Evolutionary conservation across 768 basidiomycete genomes (phyloP).

Genomic region (Holtermannia corniformis): DNA sequence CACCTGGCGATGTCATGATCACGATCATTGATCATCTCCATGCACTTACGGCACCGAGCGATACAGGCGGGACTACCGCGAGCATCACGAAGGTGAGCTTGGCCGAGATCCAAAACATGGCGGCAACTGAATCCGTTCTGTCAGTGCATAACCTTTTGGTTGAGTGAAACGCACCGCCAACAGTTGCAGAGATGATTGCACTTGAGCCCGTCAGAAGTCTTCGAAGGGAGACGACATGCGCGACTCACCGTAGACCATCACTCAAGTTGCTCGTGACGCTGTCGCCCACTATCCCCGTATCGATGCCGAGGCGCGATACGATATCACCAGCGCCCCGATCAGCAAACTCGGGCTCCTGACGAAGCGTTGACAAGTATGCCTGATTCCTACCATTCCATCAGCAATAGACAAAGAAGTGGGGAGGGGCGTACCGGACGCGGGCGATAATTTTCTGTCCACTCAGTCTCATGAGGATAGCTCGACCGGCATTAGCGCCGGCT

Average conservation of each 20-base stretch:
- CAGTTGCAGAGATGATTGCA: constrained; percentile 84
- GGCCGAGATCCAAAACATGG: constrained; percentile 78
- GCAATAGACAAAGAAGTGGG: background rate
- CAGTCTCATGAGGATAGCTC: constrained; percentile 58
- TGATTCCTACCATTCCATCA: constrained; percentile 48
- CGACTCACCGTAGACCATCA: constrained; percentile 45
- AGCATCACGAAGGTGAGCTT: constrained; percentile 87
- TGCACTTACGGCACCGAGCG: constrained; percentile 39
- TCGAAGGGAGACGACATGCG: background rate
- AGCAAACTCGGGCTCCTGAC: constrained; percentile 86
- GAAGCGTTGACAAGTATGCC: constrained; percentile 71
- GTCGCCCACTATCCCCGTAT: constrained; percentile 83
- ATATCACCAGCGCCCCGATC: constrained; percentile 91
- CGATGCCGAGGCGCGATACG: constrained; percentile 76
- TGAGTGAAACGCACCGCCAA: constrained; percentile 58
- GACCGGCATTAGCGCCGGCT: constrained; percentile 65
- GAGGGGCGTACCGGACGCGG: constrained; percentile 41
- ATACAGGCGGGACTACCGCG: constrained; percentile 65
- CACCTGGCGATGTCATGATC: constrained; percentile 49
- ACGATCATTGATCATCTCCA: background rate
- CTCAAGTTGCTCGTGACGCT: constrained; percentile 47
- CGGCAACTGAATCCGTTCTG: constrained; percentile 69
- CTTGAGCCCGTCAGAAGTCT: constrained; percentile 44
- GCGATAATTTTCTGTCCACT: constrained; percentile 88
- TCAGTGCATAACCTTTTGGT: background rate